Base-by-base conservation (phyloP, 208 protist genomes). In the Leishmania tropica region DNA sequence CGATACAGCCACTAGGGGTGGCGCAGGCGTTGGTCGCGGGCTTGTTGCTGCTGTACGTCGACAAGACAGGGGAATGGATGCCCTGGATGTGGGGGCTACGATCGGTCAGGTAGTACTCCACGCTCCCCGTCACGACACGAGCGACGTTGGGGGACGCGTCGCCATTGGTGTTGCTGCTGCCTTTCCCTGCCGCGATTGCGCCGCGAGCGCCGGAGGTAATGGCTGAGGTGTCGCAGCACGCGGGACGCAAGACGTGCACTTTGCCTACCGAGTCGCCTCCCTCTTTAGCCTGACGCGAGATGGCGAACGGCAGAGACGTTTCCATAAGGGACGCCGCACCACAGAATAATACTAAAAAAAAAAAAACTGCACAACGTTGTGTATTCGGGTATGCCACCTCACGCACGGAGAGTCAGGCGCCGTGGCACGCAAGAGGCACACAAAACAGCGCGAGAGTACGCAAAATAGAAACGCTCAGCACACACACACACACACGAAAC, bases 231-330 rank as follows among this genome's bases (percentile, higher is more conserved):
- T 80, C 75, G 53, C 80, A 54, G 47, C 67, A 84, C 54, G 81
- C 75, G 7, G 81, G 68, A 5, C 75, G 75, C 40, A 84, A 76
- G 40, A 60, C 11, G 31, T 58, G 75, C 54, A 68, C 74, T 48
- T 48, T 67, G 19, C 67, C 56, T 19, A 13, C 0, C 40, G 53
- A 58, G 31, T 3, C 8, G 28, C 53, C 76, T 1, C 2, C 75
- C 62, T 74, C 76, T 73, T 60, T 21, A 28, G 35, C 37, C 81
- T 76, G 54, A 28, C 72, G 81, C 10, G 70, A 86, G 24, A 78
- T 67, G 1, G 62, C 56, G 45, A 83, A 45, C 45, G 60, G 74
- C 35, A 80, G 54, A 53, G 83, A 35, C 62, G 81, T 76, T 51
- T 75, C 56, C 48, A 83, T 79, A 28, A 67, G 71, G 3, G 45